Evolutionary conservation across 352 stramenopile species (phyloP).

Genomic region (Sclerospora graminicola): DNA sequence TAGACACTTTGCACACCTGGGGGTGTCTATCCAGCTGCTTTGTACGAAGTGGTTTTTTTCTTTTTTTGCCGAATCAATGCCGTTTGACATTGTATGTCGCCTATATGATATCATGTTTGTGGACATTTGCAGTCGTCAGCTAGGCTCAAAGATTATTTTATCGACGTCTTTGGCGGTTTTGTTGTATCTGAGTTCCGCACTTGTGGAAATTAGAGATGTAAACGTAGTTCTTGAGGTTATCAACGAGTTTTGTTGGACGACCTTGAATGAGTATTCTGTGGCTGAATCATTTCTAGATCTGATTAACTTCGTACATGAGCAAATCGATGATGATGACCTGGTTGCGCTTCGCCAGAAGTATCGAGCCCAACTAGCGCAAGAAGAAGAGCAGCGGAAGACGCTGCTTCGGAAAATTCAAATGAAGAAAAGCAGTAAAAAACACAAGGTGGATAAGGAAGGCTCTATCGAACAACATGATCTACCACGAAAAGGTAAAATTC

Average conservation of each 20-base stretch:
- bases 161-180: constrained; percentile 65
- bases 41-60: constrained; percentile 84
- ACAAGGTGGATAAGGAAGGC: constrained; percentile 15
- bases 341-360: constrained; percentile 38
- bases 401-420: constrained; percentile 35
- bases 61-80: constrained; percentile 77
- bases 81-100: constrained; percentile 64
- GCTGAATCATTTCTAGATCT: constrained; percentile 66
- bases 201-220: constrained; percentile 63
- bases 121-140: constrained; percentile 43
- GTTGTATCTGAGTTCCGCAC: constrained; percentile 57
- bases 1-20: constrained; percentile 44
- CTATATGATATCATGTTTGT: constrained; percentile 70
- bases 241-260: constrained; percentile 69
- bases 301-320: constrained; percentile 58
- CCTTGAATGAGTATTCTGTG: constrained; percentile 58
- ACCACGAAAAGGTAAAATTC: constrained; percentile 29
- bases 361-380: constrained; percentile 43
- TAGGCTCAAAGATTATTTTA: constrained; percentile 60
- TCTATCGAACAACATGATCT: constrained; percentile 14
- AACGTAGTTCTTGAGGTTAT: constrained; percentile 71
- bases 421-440: constrained; percentile 26
- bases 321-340: constrained; percentile 51
- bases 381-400: constrained; percentile 47
- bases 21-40: constrained; percentile 64